Evolutionary conservation across 2,329 filamentous ascomycete genomes (phyloP), one percentile per base, ranked within the genome.

Genomic region (Colletotrichum lindemuthianum): DNA sequence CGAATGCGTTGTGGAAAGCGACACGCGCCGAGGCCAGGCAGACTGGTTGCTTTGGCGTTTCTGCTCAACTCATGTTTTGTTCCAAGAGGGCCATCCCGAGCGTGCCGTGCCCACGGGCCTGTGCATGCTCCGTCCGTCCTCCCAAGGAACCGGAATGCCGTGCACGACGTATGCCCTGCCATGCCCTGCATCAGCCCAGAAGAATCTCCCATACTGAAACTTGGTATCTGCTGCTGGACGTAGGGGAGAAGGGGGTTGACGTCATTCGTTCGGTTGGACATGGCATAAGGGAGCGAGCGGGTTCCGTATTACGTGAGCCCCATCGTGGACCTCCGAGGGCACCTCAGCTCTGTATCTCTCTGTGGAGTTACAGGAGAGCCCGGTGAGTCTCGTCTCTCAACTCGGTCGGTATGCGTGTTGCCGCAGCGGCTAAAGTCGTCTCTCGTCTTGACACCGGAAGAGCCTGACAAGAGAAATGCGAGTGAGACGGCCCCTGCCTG

Each of bases 91-190:
- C 44, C 59, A 52, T 43, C 54, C 24, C 41, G 59, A 58, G 53
- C 54, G 47, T 48, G 59, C 47, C 36, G 53, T 63, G 47, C 33
- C 44, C 60, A 54, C 56, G 49, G 56, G 39, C 56, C 56, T 40
- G 60, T 57, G 60, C 50, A 54, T 32, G 34, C 36, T 49, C 12
- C 50, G 33, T 2, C 6, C 24, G 8, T 36, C 43, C 50, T 60
- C 44, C 56, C 56, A 64, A 57, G 60, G 49, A 64, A 52, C 56
- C 45, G 56, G 60, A 44, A 64, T 60, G 60, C 44, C 56, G 56
- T 53, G 50, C 56, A 34, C 44, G 43, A 40, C 24, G 24, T 24
- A 24, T 24, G 24, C 24, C 24, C 24, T 24, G 24, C 24, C 24
- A 24, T 24, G 24, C 24, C 11, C 24, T 48, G 43, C 43, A 54